A percentile compares a stretch with the other conserved stretches of the same genome.
These are phyloP conservation scores for Talaromyces proteolyticus DNA, from an alignment of 495 filamentous ascomycete genomes.

Conservation along the genomic window DNA sequence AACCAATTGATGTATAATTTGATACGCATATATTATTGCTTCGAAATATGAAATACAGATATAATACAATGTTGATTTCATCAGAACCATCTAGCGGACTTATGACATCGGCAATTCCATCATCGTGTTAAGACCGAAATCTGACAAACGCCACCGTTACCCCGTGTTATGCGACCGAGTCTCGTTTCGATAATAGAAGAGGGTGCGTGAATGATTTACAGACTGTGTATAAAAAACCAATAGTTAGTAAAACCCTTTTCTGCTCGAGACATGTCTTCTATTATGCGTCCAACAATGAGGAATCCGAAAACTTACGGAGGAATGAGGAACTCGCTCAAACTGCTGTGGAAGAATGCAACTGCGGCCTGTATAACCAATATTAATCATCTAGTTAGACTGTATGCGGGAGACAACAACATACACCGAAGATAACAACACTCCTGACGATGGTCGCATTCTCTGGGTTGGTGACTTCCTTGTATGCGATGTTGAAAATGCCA, in stretches of 20 bases:
- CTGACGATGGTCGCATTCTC: constrained; percentile 73
- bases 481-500: constrained; percentile 45
- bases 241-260: background rate
- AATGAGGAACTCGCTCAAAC: constrained; percentile 67
- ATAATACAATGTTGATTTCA: background rate
- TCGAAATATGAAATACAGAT: background rate
- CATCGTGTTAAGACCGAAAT: background rate
- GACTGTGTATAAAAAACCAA: background rate
- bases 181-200: background rate
- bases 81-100: background rate
- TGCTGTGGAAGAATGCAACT: constrained; percentile 68
- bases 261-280: background rate
- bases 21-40: background rate
- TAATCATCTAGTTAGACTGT: constrained; percentile 8
- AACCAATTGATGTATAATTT: background rate
- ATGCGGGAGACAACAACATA: constrained; percentile 35
- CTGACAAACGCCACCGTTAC: background rate
- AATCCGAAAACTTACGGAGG: constrained; percentile 52
- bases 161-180: background rate
- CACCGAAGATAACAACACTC: constrained; percentile 67
- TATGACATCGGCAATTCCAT: background rate
- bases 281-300: background rate
- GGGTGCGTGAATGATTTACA: background rate
- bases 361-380: constrained; percentile 46
- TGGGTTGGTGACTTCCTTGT: constrained; percentile 58